Conservation (phyloP, 441 rosid species). For the Mallotus repandus region DNA sequence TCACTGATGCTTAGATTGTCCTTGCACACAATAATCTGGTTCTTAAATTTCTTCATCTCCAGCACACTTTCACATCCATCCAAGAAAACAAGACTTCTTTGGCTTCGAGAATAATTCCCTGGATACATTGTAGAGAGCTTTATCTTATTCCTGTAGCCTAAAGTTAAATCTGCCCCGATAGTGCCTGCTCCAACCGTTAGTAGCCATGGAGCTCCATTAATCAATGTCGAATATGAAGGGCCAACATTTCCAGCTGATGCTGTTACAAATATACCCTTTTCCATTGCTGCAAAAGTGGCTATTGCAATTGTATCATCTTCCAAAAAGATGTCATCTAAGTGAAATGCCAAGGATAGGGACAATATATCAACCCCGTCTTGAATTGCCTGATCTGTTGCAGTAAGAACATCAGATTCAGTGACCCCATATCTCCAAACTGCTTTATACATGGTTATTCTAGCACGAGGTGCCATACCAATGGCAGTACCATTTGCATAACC, state of each 20-base stretch:
- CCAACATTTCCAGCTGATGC: slow-evolving; percentile 73
- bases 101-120: slow-evolving; percentile 40
- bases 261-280: slow-evolving; percentile 54
- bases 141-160: slow-evolving; percentile 48
- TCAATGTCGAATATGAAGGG: slow-evolving; percentile 44
- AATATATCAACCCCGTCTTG: slow-evolving; percentile 62
- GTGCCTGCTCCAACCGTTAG: slow-evolving; percentile 59
- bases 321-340: slow-evolving; percentile 42
- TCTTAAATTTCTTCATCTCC: slow-evolving; percentile 28
- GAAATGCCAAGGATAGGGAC: slow-evolving; percentile 55
- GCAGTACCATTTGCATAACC: slow-evolving; percentile 71
- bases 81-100: slow-evolving; percentile 49
- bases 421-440: slow-evolving; percentile 67
- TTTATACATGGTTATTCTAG: slow-evolving; percentile 64
- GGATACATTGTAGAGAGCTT: slow-evolving; percentile 56
- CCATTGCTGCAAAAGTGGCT: slow-evolving; percentile 56
- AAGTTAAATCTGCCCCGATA: slow-evolving; percentile 42
- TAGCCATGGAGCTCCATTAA: slow-evolving; percentile 70
- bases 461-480: slow-evolving; percentile 67
- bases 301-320: no score
- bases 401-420: slow-evolving; percentile 61
- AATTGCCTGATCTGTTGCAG: slow-evolving; percentile 66
- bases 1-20: slow-evolving; percentile 47
- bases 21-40: slow-evolving; percentile 60
- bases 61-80: slow-evolving; percentile 47